Percentiles rank a stretch among this genome's conserved stretches.
phyloP scores from a whole-genome alignment of 1,284 basidiomycete species.

The Meira nashicola region DNA sequence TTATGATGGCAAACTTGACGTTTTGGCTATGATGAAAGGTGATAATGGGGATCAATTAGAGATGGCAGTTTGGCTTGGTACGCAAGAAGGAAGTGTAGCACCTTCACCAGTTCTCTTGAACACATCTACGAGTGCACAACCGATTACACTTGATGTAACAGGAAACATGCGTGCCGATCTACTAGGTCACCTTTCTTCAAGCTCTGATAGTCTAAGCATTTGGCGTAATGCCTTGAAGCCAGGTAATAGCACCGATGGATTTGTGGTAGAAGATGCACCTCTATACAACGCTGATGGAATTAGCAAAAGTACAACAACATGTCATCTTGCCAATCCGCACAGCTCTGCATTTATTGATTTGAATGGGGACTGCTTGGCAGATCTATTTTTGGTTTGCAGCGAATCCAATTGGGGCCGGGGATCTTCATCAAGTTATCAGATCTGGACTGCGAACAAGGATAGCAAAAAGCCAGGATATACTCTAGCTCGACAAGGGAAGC shows the following conservation, averaged over 20 bases:
- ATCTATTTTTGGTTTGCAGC: slow-evolving; percentile 81
- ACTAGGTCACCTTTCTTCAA: slow-evolving; percentile 63
- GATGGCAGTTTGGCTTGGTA: slow-evolving; percentile 65
- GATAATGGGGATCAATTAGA: slow-evolving; percentile 56
- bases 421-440: slow-evolving; percentile 62
- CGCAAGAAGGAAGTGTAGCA: neutral
- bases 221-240: slow-evolving; percentile 69
- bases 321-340: slow-evolving; percentile 77
- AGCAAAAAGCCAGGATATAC: slow-evolving; percentile 70
- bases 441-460: slow-evolving; percentile 63
- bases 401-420: slow-evolving; percentile 43
- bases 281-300: neutral
- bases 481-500: slow-evolving; percentile 64
- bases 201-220: slow-evolving; percentile 59
- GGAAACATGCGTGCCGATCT: slow-evolving; percentile 85
- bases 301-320: slow-evolving; percentile 51
- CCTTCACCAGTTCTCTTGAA: neutral
- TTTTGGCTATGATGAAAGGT: slow-evolving; percentile 69
- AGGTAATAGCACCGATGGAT: neutral
- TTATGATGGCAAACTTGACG: slow-evolving; percentile 80
- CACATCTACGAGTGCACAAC: slow-evolving; percentile 66
- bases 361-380: slow-evolving; percentile 90
- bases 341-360: slow-evolving; percentile 93
- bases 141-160: slow-evolving; percentile 77
- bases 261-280: slow-evolving; percentile 8